A percentile compares a stretch with the other conserved stretches of the same genome.
Conservation (phyloP, 768 basidiomycete genomes). For the Trametes cubensis region DNA sequence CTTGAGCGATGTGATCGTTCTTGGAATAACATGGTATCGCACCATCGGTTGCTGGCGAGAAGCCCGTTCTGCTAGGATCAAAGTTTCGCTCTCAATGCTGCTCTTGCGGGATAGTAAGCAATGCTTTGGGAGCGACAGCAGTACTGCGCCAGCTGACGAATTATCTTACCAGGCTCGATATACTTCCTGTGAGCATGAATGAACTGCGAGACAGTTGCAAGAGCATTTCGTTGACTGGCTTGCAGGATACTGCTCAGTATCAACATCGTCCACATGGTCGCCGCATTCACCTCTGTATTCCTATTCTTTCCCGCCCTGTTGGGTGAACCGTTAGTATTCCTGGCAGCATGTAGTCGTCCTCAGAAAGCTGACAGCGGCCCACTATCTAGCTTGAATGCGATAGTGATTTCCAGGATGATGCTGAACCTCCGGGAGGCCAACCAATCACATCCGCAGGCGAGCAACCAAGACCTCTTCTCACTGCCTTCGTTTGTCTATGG, state of each 20-base stretch:
- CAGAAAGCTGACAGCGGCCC: too few species aligned
- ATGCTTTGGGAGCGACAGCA: neutral
- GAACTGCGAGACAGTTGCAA: neutral
- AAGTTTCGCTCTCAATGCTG: neutral
- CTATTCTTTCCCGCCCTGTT: neutral
- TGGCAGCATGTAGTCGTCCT: too few species aligned
- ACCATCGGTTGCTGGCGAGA: neutral
- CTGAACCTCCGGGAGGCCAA: slow-evolving; percentile 10
- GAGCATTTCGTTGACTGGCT: neutral
- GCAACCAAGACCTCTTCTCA: neutral
- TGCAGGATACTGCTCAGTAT: neutral
- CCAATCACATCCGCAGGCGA: neutral
- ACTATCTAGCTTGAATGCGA: neutral
- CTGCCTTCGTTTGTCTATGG: neutral
- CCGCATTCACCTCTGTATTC: neutral
- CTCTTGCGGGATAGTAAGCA: slow-evolving; percentile 1
- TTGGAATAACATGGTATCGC: slow-evolving; percentile 3
- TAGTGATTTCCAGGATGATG: neutral
- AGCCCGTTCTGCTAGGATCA: neutral
- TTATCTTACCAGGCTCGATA: neutral
- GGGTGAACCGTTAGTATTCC: neutral
- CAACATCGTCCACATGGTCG: neutral
- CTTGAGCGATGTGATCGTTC: neutral
- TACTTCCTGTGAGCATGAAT: slow-evolving; percentile 3
- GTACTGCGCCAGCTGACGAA: too few species aligned